Base-by-base conservation (phyloP, 202 grass and related monocot species). In the Panicum virgatum region DNA sequence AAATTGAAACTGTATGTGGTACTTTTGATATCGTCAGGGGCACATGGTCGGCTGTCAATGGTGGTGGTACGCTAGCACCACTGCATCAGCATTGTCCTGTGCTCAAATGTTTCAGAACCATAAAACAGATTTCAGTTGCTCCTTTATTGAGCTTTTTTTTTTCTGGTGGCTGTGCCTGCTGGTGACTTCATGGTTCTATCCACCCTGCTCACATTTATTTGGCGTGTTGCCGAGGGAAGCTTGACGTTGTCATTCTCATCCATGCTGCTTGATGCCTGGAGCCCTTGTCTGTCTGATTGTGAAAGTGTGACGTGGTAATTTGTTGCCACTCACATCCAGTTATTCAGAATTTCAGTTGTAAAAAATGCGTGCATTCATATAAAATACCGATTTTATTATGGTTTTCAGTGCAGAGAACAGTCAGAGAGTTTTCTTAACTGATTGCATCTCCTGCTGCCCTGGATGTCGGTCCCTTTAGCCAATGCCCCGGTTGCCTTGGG, bases 121-220 rank as follows among this genome's bases (percentile, higher is more conserved):
- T 16, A 6, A 69, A 89, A 74, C 78, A 73, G 37, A 83, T 70
- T 76, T 83, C 13, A 48, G 80, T 75, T 75, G 43, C 79, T 69
- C 66, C 2, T 82, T 59, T 73, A 45, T 78, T 15, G 34, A 23
- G 14, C 20, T n/a, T 61, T 84, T 73, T 25, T n/a, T 48, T 48
- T 40, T 14, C 16, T 62, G 8, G 74, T 63, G n/a, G 44, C 19
- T 13, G 53, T 78, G 54, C 57, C 54, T 78, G 43, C 64, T 58
- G 7, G 61, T 86, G 79, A 83, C 68, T 67, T 69, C 70, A 89
- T 72, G 70, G 70, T 85, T 58, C 70, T 53, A 78, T 86, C 59
- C 72, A 45, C 32, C 32, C 22, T 68, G 61, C 44, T 58, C 82
- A 80, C 81, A 84, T 88, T 80, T 80, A 60, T 82, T 82, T 73